Base-by-base conservation (phyloP, 2,329 filamentous ascomycete genomes). In the Aspergillus sp. region DNA sequence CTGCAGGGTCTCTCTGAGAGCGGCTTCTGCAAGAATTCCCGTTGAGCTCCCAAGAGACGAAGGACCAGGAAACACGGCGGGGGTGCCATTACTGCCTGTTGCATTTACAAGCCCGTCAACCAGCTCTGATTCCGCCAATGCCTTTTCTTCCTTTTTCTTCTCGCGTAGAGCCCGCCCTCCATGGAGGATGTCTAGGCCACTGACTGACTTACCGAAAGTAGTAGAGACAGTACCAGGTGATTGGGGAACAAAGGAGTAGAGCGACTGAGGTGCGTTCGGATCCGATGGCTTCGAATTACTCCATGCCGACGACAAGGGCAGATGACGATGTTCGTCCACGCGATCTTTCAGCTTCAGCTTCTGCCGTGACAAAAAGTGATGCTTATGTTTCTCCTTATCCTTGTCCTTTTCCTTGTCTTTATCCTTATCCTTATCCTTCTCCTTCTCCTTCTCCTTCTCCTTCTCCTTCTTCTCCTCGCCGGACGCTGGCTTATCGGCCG, bases 191-290 rank as follows among this genome's bases (percentile, higher is more conserved):
- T 91, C 88, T 39, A 91, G 73, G 0, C 86, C 86, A 50, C 86
- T 91, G 61, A 93, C 86, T 3, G 85, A 86, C 69, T 93, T 94
- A 33, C 84, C 78, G 64, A 97, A 95, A 1, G 77, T 68, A 6
- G 72, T 76, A 27, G 74, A 71, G n/a, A 74, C 72, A 30, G 79
- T 76, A 7, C 75, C 77, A 3, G 82, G 82, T 2, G 82, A 84
- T 3, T 82, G 77, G 1, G 83, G 82, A 1, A 79, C 77, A 58
- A 86, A 86, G 0, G 78, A 83, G 62, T 85, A 85, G 3, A 85
- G 68, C 2, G 82, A 82, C 48, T 82, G 75, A 3, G 82, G 79
- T 23, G 80, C 79, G 54, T 74, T 80, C 5, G 82, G 79, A 59
- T 85, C 81, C 1, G 80, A 77, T 2, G 82, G 79, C 55, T 77